A percentile compares a stretch with the other conserved stretches of the same genome.
These are phyloP conservation scores for Ilex paraguariensis DNA, from an alignment of 305 asterid species.

Conservation along the genomic window DNA sequence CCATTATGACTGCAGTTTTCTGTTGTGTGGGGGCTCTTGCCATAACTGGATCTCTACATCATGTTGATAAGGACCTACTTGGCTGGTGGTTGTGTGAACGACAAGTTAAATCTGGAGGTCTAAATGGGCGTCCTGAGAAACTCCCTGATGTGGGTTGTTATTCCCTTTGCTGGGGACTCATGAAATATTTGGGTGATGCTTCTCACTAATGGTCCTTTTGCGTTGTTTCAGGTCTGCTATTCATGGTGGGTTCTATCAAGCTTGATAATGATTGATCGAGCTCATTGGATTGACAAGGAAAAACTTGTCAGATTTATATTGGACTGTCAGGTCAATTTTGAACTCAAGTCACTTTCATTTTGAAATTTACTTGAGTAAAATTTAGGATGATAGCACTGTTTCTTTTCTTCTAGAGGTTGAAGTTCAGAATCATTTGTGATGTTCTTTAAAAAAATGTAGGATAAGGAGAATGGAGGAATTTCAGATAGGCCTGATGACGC, in stretches of 20 bases:
- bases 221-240: slow-evolving; percentile 72
- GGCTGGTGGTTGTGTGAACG: slow-evolving; percentile 99
- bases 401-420: not conserved
- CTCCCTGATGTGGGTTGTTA: slow-evolving; percentile 76
- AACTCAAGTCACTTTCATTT: slow-evolving; percentile 6
- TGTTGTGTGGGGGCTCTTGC: slow-evolving; percentile 78
- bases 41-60: slow-evolving; percentile 67
- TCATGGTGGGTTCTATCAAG: slow-evolving; percentile 98
- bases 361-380: slow-evolving; percentile 4
- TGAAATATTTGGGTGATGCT: not conserved
- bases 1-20: slow-evolving; percentile 35
- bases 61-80: slow-evolving; percentile 90
- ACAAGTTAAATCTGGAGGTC: slow-evolving; percentile 87
- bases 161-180: not conserved
- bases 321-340: slow-evolving; percentile 73
- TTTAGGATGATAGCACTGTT: not conserved
- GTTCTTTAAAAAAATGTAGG: slow-evolving; percentile 35
- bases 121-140: slow-evolving; percentile 90
- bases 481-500: slow-evolving; percentile 98
- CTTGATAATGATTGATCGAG: slow-evolving; percentile 85
- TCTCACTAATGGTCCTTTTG: not conserved
- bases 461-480: slow-evolving; percentile 87
- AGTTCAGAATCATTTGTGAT: not conserved
- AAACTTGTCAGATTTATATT: slow-evolving; percentile 74
- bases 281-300: slow-evolving; percentile 82